Percentiles rank a stretch among this genome's conserved stretches.
These are phyloP conservation scores for Picochlorum sp. DNA, from an alignment of 139 green algal species.

Conservation along the genomic window DNA sequence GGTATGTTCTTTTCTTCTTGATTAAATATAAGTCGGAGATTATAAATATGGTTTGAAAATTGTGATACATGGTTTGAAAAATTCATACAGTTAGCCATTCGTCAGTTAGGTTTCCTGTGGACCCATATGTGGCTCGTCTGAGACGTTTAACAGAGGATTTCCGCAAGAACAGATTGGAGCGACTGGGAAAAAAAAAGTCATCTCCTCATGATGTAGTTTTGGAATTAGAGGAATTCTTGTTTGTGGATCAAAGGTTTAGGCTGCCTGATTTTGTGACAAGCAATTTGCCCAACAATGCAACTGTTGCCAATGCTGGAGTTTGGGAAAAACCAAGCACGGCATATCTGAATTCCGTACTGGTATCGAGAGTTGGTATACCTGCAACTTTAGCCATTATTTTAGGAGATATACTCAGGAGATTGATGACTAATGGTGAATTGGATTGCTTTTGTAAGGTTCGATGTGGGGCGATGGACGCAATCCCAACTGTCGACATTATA, in stretches of 20 bases:
- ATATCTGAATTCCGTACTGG: slow-evolving; percentile 56
- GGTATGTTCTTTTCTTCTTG: no score
- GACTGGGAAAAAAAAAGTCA: not conserved
- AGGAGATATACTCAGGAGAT: slow-evolving; percentile 37
- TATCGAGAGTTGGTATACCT: slow-evolving; percentile 33
- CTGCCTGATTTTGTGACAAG: no score
- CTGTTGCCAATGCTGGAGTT: slow-evolving; percentile 21
- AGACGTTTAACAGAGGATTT: slow-evolving; percentile 6
- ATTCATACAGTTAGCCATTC: slow-evolving; percentile 51
- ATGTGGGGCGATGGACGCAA: slow-evolving; percentile 3
- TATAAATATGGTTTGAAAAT: no score
- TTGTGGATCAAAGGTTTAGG: no score
- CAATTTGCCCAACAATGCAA: not conserved
- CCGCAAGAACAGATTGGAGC: not conserved
- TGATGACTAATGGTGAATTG: slow-evolving; percentile 33
- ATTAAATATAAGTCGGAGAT: no score
- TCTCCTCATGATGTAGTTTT: not conserved
- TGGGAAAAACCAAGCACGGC: slow-evolving; percentile 36
- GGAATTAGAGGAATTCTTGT: not conserved
- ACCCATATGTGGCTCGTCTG: slow-evolving; percentile 19
- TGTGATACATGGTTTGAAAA: no score
- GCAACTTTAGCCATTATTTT: slow-evolving; percentile 47
- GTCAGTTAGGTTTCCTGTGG: slow-evolving; percentile 35
- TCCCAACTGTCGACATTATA: slow-evolving; percentile 8
- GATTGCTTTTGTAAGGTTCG: slow-evolving; percentile 43